Percentiles rank a stretch among this genome's conserved stretches.
Evolutionary conservation across 176 grass and related monocot species (phyloP).

Genomic region (Triticum aestivum): DNA sequence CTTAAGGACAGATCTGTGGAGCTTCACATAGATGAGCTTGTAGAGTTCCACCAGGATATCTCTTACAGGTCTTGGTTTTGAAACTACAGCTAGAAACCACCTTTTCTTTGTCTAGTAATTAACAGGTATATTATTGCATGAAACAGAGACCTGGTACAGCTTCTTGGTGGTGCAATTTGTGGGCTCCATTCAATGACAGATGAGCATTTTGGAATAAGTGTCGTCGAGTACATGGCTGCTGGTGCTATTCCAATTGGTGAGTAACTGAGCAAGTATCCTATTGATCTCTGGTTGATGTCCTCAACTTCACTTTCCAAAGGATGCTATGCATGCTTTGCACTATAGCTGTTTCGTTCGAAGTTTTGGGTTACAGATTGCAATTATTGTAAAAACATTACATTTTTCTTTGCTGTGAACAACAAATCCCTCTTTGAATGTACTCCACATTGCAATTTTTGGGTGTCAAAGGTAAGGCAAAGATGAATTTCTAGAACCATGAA

Average conservation of each 20-base stretch:
- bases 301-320: not conserved
- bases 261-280: not conserved
- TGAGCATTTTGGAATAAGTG: constrained; percentile 95
- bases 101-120: not conserved
- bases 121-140: constrained; percentile 2
- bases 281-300: not conserved
- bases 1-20: constrained; percentile 71
- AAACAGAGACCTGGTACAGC: constrained; percentile 67
- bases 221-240: constrained; percentile 97
- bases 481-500: constrained; percentile 8
- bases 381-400: not conserved
- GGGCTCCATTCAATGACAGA: constrained; percentile 97
- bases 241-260: constrained; percentile 93
- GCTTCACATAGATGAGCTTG: constrained; percentile 70
- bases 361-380: not conserved
- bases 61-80: constrained; percentile 51
- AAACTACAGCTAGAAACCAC: not conserved
- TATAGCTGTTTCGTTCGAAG: not conserved
- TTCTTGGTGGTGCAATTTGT: constrained; percentile 72
- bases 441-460: not conserved
- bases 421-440: not conserved
- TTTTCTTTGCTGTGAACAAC: not conserved
- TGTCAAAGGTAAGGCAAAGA: not conserved
- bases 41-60: constrained; percentile 85
- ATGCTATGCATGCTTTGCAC: not conserved